Evolutionary conservation across 2,329 filamentous ascomycete species (phyloP), one percentile per base, ranked within the genome.

Genomic region (Periconia digitata): DNA sequence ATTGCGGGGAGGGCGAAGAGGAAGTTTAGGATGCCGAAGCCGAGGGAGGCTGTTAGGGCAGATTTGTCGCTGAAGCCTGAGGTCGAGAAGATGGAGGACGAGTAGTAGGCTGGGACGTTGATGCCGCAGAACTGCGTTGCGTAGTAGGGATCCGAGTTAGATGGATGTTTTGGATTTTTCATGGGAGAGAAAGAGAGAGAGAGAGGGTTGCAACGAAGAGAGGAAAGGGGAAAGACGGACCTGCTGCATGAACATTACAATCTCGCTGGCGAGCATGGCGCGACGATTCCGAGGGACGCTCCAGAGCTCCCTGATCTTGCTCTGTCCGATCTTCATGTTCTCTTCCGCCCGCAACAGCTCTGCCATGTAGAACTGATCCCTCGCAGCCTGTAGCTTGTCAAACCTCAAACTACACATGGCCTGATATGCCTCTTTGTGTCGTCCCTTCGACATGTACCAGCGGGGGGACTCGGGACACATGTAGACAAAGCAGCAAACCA

Each of bases 81-180:
- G n/a, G 51, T 36, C 0, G 89, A 92, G 63, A 92, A 89, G 42
- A 85, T 60, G 60, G 92, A 50, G 27, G 49, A 54, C 2, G 42
- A 51, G 47, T 66, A 67, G 50, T 63, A 67, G 0, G 64, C 62
- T 15, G 64, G 64, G 12, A 65, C 58, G 44, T 65, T 66, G 7
- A 65, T 56, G 21, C 59, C 61, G 43, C 61, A 63, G 46, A 64
- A 63, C 58, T 44, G 12, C 8, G 12, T 27, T 44, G 12, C 8
- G 12, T 27, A 27, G 24, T 7, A 12, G 24, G 24, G 6, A 27
- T 6, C 6, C 12, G 24, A 12, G 13, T 20, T 20, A 27, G 8
- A 16, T 39, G 24, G 12, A 27, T 27, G 6, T 27, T 27, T 7
- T 27, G 12, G 24, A 7, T 7, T 27, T 27, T 27, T 27, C 12